phyloP scores from a whole-genome alignment of 306 rosid species.

The Casuarina glauca region DNA sequence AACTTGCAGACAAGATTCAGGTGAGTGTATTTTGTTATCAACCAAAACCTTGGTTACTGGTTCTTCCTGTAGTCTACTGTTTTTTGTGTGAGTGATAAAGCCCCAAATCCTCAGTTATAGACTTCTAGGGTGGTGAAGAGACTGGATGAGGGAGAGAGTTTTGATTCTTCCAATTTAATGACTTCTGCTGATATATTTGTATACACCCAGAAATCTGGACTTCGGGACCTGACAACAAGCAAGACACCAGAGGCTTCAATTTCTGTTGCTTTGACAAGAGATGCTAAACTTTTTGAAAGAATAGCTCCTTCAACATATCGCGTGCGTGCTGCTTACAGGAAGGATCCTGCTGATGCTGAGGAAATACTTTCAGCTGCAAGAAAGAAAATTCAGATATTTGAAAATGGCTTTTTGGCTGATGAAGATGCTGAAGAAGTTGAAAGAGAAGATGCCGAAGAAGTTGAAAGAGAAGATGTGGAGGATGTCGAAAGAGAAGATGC shows the following conservation, averaged over 20 bases:
- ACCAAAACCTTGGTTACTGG: constrained; percentile 7
- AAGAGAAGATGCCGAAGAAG: constrained; percentile 18
- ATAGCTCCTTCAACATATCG: constrained; percentile 99
- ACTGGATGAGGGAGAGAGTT: not conserved
- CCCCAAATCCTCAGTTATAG: not conserved
- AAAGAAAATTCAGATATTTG: constrained; percentile 93
- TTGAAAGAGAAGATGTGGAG: not conserved
- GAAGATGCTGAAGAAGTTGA: constrained; percentile 92
- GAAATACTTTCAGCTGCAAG: constrained; percentile 86
- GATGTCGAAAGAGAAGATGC: constrained; percentile 1
- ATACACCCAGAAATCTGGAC: constrained; percentile 84
- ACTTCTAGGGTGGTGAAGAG: not conserved
- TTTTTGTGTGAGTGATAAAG: not conserved
- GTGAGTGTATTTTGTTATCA: constrained; percentile 35
- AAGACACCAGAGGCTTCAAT: constrained; percentile 99
- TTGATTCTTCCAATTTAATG: constrained; percentile 7
- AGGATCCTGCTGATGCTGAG: constrained; percentile 92
- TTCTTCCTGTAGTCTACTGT: not conserved
- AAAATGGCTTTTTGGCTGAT: constrained; percentile 82
- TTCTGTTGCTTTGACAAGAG: constrained; percentile 99
- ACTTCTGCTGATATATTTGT: constrained; percentile 22
- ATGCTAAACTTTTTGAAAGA: constrained; percentile 95
- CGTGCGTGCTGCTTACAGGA: constrained; percentile 82
- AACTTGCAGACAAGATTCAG: constrained; percentile 99
- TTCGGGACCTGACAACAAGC: constrained; percentile 95